A percentile compares a stretch with the other conserved stretches of the same genome.
These are phyloP conservation scores for Skeletonema marinoi DNA, from an alignment of 108 stramenopile species.

Conservation along the genomic window DNA sequence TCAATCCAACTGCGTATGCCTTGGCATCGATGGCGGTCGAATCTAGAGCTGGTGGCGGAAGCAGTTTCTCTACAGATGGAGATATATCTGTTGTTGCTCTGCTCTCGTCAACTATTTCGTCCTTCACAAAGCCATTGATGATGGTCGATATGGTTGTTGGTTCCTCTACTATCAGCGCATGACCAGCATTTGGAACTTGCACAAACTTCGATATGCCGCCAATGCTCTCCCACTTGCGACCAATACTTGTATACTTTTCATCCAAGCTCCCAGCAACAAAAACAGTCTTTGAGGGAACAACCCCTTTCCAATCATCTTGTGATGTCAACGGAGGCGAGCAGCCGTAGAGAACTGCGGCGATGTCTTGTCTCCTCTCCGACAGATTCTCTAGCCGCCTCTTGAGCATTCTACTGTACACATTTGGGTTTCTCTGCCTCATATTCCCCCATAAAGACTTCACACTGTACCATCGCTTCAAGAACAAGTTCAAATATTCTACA, in stretches of 20 bases:
- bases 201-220: slow-evolving; percentile 34
- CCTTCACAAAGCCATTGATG: slow-evolving; percentile 42
- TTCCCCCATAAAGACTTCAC: slow-evolving; percentile 64
- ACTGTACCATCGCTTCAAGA: slow-evolving; percentile 68
- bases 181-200: slow-evolving; percentile 58
- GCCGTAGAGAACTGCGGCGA: slow-evolving; percentile 62
- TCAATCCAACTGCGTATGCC: slow-evolving; percentile 17
- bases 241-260: slow-evolving; percentile 69
- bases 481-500: slow-evolving; percentile 26
- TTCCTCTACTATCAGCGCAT: slow-evolving; percentile 76
- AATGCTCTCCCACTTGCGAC: slow-evolving; percentile 41
- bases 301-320: slow-evolving; percentile 55
- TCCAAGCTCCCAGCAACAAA: slow-evolving; percentile 73
- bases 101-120: slow-evolving; percentile 8
- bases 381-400: slow-evolving; percentile 41
- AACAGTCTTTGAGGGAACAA: slow-evolving; percentile 50
- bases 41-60: not conserved
- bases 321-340: slow-evolving; percentile 60
- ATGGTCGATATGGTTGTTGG: slow-evolving; percentile 50
- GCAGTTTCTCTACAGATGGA: not conserved
- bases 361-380: slow-evolving; percentile 43
- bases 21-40: not conserved
- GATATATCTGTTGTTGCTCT: not conserved
- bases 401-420: slow-evolving; percentile 39
- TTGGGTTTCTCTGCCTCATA: slow-evolving; percentile 29